These are phyloP conservation scores for Pterula multifida DNA, from an alignment of 1,284 basidiomycete genomes.

Conservation along the genomic window DNA sequence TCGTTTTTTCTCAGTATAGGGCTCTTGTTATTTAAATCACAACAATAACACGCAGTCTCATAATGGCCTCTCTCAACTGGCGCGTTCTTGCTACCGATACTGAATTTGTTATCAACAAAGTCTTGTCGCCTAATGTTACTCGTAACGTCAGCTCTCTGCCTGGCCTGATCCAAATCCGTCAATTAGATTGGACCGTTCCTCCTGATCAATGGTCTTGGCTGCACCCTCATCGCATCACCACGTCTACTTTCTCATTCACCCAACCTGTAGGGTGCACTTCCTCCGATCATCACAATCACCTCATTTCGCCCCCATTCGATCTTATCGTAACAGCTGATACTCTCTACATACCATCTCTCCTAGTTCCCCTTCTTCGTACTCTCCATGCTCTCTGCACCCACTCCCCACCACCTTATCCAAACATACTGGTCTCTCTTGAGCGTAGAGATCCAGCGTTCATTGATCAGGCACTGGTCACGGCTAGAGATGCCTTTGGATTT, in stretches of 20 bases:
- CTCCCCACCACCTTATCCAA: slow-evolving; percentile 24
- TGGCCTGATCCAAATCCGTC: slow-evolving; percentile 36
- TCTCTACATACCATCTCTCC: slow-evolving; percentile 55
- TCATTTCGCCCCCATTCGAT: slow-evolving; percentile 51
- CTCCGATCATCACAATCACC: background rate
- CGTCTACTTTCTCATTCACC: slow-evolving; percentile 8
- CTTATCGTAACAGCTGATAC: slow-evolving; percentile 82
- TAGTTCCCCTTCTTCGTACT: slow-evolving; percentile 62
- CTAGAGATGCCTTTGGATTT: slow-evolving; percentile 39
- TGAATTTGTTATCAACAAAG: slow-evolving; percentile 49
- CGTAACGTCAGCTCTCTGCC: slow-evolving; percentile 32
- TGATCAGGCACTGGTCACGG: slow-evolving; percentile 42
- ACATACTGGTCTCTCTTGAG: slow-evolving; percentile 66
- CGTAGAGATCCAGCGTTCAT: slow-evolving; percentile 61
- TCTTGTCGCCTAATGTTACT: slow-evolving; percentile 57
- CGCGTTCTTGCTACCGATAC: slow-evolving; percentile 76
- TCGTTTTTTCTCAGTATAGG: slow-evolving; percentile 8
- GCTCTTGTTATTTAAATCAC: slow-evolving; percentile 1
- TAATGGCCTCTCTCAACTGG: slow-evolving; percentile 60
- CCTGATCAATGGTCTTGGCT: slow-evolving; percentile 47
- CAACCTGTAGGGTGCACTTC: slow-evolving; percentile 8
- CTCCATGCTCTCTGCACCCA: slow-evolving; percentile 38
- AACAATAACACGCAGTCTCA: slow-evolving; percentile 34
- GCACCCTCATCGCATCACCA: slow-evolving; percentile 26
- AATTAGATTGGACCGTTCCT: slow-evolving; percentile 53